Base-by-base conservation (phyloP, 1,139 yeast genomes). In the Zygosaccharomyces sapae region DNA sequence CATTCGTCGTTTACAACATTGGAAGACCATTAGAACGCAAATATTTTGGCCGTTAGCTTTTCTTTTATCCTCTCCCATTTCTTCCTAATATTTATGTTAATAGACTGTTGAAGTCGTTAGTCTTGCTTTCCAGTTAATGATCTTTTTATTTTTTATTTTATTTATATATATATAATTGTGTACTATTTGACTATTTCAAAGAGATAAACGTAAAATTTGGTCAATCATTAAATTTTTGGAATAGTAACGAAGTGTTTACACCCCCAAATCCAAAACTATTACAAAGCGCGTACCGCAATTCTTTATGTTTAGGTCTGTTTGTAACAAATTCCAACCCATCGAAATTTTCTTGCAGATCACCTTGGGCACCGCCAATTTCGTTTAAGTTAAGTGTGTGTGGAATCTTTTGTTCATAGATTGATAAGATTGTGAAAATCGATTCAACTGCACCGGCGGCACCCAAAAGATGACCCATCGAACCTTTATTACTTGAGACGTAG, bases 251-350 rank as follows among this genome's bases (percentile, higher is more conserved):
- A 10, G 95, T 84, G 66, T 94, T 94, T 5, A 95, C 89, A 10
- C 99, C 99, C 6, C 99, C 99, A 70, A 94, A 92, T 0, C 98
- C 99, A 70, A 94, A 92, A 55, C 96, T 87, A 63, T 94, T 94
- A 47, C 89, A 80, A 57, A 94, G 55, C 0, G 92, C 97, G 55
- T 77, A 74, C 5, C 74, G 61, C 7, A 86, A 62, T 33, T 66
- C 70, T 13, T 65, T 48, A 2, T 48, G 13, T 4, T 54, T 42
- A 34, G 83, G 70, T 5, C 59, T 54, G 30, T 76, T 69, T 0
- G 80, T 76, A 4, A 87, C 83, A 57, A 83, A 84, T 59, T 86
- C 82, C 55, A 86, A 76, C 7, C 65, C 50, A 3, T 40, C 56
- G 57, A 80, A 81, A 38, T 71, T 72, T 0, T 62, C 71, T 0